Evolutionary conservation across 192 early-diverging fungal genomes (phyloP).

Genomic region (Umbelopsis isabellina): DNA sequence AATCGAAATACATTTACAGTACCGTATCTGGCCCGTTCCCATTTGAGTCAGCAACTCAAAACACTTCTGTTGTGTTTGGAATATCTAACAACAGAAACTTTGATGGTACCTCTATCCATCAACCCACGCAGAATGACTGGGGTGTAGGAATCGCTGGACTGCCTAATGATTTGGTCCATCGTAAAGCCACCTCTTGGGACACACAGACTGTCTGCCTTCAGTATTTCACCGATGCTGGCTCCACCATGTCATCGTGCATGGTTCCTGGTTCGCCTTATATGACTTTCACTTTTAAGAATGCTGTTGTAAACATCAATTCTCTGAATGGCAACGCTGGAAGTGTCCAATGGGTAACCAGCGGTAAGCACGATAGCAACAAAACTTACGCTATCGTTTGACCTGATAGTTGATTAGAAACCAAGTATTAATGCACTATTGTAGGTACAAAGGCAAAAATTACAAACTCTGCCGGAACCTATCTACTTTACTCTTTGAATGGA

Average conservation of each 20-base stretch:
- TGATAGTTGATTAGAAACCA: no score
- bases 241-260: constrained; percentile 48
- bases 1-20: neutral
- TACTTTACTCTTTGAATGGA: constrained; percentile 45
- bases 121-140: constrained; percentile 15
- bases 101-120: constrained; percentile 21
- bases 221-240: constrained; percentile 1
- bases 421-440: constrained; percentile 5
- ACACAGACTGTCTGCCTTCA: constrained; percentile 23
- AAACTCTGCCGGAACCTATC: constrained; percentile 49
- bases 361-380: neutral
- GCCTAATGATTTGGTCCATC: neutral
- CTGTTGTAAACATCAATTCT: constrained; percentile 41
- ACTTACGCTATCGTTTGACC: neutral
- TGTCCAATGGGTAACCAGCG: constrained; percentile 1
- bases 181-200: constrained; percentile 19
- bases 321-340: constrained; percentile 33
- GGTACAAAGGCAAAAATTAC: constrained; percentile 48
- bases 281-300: constrained; percentile 44
- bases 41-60: constrained; percentile 14
- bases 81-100: constrained; percentile 14
- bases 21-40: constrained; percentile 15
- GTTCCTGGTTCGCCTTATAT: constrained; percentile 56
- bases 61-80: constrained; percentile 9
- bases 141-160: neutral